phyloP scores from a whole-genome alignment of 805 yeast genomes.

The Kluyveromyces nonfermentans region DNA sequence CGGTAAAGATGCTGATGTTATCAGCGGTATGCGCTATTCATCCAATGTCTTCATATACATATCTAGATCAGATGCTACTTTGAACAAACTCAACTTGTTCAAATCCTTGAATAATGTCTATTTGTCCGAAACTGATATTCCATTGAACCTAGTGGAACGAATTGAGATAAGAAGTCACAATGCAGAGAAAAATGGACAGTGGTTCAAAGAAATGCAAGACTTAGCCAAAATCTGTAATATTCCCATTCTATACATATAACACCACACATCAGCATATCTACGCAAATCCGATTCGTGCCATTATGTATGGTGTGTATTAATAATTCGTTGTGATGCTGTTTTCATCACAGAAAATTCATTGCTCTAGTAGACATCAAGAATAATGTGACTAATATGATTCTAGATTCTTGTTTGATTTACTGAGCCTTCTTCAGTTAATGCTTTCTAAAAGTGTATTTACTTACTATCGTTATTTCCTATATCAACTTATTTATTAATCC shows the following conservation, averaged over 20 bases:
- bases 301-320: too few species aligned
- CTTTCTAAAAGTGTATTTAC: too few species aligned
- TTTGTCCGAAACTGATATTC: constrained; percentile 48
- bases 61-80: constrained; percentile 41
- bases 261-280: too few species aligned
- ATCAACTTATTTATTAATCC: too few species aligned
- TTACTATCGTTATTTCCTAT: too few species aligned
- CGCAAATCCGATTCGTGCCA: too few species aligned
- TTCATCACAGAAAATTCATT: too few species aligned
- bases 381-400: too few species aligned
- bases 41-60: constrained; percentile 51
- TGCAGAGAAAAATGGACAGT: background rate
- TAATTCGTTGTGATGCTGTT: too few species aligned
- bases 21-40: constrained; percentile 66
- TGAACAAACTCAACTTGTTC: constrained; percentile 35
- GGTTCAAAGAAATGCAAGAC: background rate
- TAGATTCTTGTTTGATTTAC: too few species aligned
- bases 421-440: too few species aligned
- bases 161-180: background rate
- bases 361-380: too few species aligned
- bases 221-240: background rate
- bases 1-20: constrained; percentile 34
- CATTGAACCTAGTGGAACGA: constrained; percentile 14
- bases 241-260: background rate
- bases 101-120: constrained; percentile 69